Conservation (phyloP, 352 stramenopile genomes). For the Globisporangium rhizosaccharum region DNA sequence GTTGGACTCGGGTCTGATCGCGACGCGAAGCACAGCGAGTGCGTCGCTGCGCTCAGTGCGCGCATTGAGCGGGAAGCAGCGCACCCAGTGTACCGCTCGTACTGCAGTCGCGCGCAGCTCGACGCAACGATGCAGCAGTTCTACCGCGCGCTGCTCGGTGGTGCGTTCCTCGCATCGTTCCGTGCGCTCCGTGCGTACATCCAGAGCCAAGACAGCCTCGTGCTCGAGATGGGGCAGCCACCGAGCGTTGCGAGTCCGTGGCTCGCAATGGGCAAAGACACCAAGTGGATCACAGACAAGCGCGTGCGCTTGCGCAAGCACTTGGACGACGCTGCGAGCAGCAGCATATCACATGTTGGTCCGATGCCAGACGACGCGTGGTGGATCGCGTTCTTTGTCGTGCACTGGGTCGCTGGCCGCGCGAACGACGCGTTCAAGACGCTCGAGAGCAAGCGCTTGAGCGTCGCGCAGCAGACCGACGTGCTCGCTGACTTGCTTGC, state of each 20-base stretch:
- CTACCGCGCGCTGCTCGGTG: conserved; percentile 34
- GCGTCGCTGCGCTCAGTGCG: conserved; percentile 24
- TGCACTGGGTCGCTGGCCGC: conserved; percentile 41
- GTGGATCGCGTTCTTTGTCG: conserved; percentile 54
- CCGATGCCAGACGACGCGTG: conserved; percentile 30
- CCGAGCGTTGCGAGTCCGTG: conserved; percentile 18
- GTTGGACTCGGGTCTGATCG: conserved; percentile 32
- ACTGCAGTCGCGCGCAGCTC: conserved; percentile 26
- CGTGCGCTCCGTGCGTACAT: conserved; percentile 27
- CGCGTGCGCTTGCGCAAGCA: conserved; percentile 42
- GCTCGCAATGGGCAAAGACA: conserved; percentile 29
- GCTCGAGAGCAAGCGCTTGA: conserved; percentile 24
- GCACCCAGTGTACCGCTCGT: conserved; percentile 24
- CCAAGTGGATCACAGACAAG: conserved; percentile 49
- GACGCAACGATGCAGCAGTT: conserved; percentile 34
- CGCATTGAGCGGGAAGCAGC: conserved; percentile 25
- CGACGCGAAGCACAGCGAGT: conserved; percentile 21
- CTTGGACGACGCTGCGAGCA: conserved; percentile 20
- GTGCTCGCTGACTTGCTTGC: conserved; percentile 21
- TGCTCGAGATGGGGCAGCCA: conserved; percentile 22
- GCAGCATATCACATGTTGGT: conserved; percentile 1
- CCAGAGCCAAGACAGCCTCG: conserved; percentile 23
- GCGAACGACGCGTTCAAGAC: conserved; percentile 29
- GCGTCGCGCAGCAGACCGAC: conserved; percentile 11
- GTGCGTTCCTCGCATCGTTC: conserved; percentile 32